Conservation (phyloP, 257 asterid genomes). For the Nicotiana tomentosiformis region DNA sequence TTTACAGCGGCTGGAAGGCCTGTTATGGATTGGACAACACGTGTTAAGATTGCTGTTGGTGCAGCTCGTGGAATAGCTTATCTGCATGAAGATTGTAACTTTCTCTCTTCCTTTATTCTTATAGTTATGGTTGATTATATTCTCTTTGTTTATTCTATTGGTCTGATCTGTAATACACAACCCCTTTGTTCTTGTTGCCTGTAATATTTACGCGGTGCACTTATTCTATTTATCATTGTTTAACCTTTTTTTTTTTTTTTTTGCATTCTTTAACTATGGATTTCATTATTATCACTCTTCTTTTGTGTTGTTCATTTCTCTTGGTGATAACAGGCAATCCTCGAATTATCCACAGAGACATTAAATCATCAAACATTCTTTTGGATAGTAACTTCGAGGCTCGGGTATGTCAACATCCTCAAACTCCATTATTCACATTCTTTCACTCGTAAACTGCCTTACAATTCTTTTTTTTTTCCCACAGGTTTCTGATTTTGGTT, state of each 20-base stretch:
- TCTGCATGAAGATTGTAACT: slow-evolving; percentile 97
- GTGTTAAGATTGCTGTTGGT: slow-evolving; percentile 81
- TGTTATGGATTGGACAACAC: slow-evolving; percentile 76
- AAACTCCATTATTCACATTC: not conserved
- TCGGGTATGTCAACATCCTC: slow-evolving; percentile 43
- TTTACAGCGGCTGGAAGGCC: slow-evolving; percentile 56
- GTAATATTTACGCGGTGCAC: not conserved
- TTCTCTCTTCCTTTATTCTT: not conserved
- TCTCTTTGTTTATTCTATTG: not conserved
- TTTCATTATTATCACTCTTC: not conserved
- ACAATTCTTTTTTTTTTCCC: slow-evolving; percentile 2
- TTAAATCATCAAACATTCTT: slow-evolving; percentile 92
- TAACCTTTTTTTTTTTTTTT: not conserved
- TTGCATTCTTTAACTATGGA: not conserved
- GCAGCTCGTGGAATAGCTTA: slow-evolving; percentile 98
- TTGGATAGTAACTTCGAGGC: slow-evolving; percentile 81
- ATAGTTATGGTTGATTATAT: not conserved
- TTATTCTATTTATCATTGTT: not conserved
- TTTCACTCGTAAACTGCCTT: slow-evolving; percentile 1
- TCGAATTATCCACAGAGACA: slow-evolving; percentile 91
- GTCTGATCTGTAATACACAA: not conserved
- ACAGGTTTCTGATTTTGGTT: slow-evolving; percentile 96
- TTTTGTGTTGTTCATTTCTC: not conserved
- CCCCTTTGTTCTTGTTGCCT: not conserved
- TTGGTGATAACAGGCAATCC: slow-evolving; percentile 58